Evolutionary conservation across 129 eudicot species (phyloP), one percentile per base, ranked within the genome.

Genomic region (Kitagawia praeruptora): DNA sequence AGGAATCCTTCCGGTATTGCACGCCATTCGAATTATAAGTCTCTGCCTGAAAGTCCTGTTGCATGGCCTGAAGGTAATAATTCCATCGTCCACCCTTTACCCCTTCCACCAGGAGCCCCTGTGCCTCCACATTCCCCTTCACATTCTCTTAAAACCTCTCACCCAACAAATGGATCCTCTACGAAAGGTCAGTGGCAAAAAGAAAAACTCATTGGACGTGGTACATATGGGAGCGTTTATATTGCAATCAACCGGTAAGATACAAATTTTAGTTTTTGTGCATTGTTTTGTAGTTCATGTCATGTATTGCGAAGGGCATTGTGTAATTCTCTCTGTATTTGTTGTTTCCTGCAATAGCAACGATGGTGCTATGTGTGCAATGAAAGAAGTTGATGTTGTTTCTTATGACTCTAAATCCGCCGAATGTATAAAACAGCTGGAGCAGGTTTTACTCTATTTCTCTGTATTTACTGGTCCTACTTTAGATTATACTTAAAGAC

Each of bases 151-250:
- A 64, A 88, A 45, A 72, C 39, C 44, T 85, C 81, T 61, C 85
- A 83, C 23, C 79, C 70, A 74, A 70, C 88, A 11, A 89, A 91
- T 51, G 85, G 80, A 70, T 85, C 83, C 48, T 58, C 87, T 4
- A 78, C 82, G 46, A 94, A 87, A 82, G 84, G 88, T 76, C 96
- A 92, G 69, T 95, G 98, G 98, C 80, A 74, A n/a, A 92, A 89
- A 73, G 98, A 96, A 74, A 90, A 87, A 78, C 97, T 86, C 34
- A 69, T 95, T 67, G 98, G 98, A 27, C 94, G 97, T 64, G 98
- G 98, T 80, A 89, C 98, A 18, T 95, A 84, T 81, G 98, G 98
- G 77, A 90, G 90, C 74, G 98, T 95, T 38, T 95, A 90, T 81
- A 85, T 83, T 75, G 98, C 97, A 69, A 87, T 89, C 63, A 88